Evolutionary conservation across 768 basidiomycete genomes (phyloP), one percentile per base, ranked within the genome.

Genomic region (Ramaria rubella): DNA sequence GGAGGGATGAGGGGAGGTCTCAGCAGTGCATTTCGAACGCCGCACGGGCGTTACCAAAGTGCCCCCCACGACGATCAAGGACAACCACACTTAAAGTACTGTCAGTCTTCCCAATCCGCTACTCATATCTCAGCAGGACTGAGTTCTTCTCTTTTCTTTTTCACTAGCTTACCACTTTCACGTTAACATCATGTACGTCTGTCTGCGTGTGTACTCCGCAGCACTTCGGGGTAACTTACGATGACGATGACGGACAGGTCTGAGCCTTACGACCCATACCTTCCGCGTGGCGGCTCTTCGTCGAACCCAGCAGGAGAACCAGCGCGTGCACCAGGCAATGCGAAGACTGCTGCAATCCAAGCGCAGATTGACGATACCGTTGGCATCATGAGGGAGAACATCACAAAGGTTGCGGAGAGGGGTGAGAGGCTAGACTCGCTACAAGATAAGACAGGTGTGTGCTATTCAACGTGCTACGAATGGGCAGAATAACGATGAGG

Each of bases 221-320:
- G 30, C 45, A 21, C 26, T 12, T 1, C 26, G 29, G 21, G 5
- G 50, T 29, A n/a, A n/a, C n/a, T n/a, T n/a, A n/a, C n/a, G n/a
- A n/a, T 49, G 56, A 46, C 53, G 54, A 26, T 43, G 12, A 49
- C 54, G 12, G 26, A 54, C 70, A 95, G 93, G 93, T 92, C 93
- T 69, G 91, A 95, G 76, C 94, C 93, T 68, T 97, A 97, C 74
- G 95, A 98, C 81, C 95, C 95, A 63, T 98, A 99, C 75, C 80
- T 97, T 60, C 94, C 94, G 61, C 86, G 90, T 65, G 83, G 81
- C 70, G 87, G 88, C 70, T 75, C 81, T 57, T 79, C 83, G 49
- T 76, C 85, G 12, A 72, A 78, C 62, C 66, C 71, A 51, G 67
- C 75, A 30, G 78, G 77, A 44, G 70, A 80, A 31, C 72, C 78